Conservation (phyloP, 169 alveolate species). For the Eimeria maxima region DNA sequence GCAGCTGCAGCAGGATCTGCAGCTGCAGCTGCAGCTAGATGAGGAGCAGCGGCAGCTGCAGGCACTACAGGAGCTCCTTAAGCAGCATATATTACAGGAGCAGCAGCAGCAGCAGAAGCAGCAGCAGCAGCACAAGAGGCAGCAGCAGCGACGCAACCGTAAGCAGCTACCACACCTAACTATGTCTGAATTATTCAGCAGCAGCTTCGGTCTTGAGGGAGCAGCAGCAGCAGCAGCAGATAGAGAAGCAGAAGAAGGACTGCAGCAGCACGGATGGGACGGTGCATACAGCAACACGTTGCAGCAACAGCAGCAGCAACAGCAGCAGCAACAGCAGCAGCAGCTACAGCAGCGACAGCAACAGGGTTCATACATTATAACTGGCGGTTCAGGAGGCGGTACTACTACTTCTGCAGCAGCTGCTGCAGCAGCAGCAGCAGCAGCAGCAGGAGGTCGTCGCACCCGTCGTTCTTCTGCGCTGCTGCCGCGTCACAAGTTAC, state of each 20-base stretch:
- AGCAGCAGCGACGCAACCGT: not conserved
- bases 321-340: not conserved
- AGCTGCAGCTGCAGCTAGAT: not conserved
- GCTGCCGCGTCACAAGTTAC: not conserved
- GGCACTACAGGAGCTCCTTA: not conserved
- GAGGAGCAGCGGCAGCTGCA: conserved; percentile 4
- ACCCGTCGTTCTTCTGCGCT: not conserved
- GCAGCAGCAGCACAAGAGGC: not conserved
- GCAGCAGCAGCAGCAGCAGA: not conserved
- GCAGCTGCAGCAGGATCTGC: not conserved
- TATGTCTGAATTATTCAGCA: not conserved
- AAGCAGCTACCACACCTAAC: not conserved
- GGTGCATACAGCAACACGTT: not conserved
- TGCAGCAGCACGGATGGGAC: not conserved
- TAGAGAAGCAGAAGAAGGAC: not conserved
- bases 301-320: conserved; percentile 23
- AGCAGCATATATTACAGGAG: not conserved
- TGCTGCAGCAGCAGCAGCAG: not conserved
- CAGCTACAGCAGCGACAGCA: not conserved
- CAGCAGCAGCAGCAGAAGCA: conserved; percentile 11
- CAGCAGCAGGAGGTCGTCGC: not conserved
- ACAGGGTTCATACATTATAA: not conserved
- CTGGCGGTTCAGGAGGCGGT: not conserved
- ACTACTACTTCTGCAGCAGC: no score
- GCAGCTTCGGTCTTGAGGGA: not conserved